Conservation (phyloP, 192 early-diverging fungal genomes). For the Backusella tarrabulga region DNA sequence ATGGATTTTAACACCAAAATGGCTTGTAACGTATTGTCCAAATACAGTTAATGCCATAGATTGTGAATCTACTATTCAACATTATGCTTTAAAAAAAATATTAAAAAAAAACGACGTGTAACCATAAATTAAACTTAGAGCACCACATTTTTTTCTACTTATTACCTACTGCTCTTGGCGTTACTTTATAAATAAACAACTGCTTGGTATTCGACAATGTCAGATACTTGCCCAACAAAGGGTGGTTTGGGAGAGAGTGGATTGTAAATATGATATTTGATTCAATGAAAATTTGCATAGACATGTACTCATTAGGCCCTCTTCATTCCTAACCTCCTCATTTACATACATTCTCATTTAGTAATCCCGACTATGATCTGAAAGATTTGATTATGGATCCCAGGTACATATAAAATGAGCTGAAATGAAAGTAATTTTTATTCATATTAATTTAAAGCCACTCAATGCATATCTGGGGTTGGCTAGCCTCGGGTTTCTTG, state of each 20-base stretch:
- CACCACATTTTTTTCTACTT: neutral
- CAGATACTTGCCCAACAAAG: constrained; percentile 20
- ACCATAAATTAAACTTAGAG: neutral
- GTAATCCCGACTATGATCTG: constrained; percentile 27
- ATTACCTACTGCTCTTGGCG: neutral
- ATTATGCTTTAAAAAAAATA: neutral
- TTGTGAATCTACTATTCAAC: too few species aligned
- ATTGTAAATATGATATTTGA: constrained; percentile 13
- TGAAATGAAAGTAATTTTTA: neutral
- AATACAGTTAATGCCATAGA: too few species aligned
- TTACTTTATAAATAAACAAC: neutral
- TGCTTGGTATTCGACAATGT: neutral
- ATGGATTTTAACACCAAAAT: too few species aligned
- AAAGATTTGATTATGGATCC: constrained; percentile 27
- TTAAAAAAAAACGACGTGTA: neutral
- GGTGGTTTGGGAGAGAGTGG: constrained; percentile 24
- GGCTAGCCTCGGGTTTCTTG: constrained; percentile 32
- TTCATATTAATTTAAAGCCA: constrained; percentile 6
- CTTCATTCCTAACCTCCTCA: neutral
- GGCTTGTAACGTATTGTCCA: too few species aligned
- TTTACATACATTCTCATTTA: neutral
- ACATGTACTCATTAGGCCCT: neutral
- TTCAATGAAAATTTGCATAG: neutral
- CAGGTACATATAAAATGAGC: neutral
- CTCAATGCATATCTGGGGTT: constrained; percentile 36